phyloP scores from a whole-genome alignment of 2,329 filamentous ascomycete genomes.

The Orbilia quercus region DNA sequence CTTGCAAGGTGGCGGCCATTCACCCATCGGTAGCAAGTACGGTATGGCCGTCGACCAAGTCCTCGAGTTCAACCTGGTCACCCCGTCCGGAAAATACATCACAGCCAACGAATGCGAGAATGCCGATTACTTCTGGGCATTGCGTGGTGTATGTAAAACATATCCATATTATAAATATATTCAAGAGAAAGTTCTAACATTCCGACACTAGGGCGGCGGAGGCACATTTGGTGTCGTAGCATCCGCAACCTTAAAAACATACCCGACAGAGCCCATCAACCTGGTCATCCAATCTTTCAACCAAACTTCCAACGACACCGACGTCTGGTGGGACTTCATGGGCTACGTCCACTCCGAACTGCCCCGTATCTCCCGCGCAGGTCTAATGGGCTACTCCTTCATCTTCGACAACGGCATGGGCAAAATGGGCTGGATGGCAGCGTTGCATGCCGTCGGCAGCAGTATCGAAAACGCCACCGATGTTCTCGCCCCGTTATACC shows the following conservation, averaged over 20 bases:
- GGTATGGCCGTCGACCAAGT: constrained; percentile 63
- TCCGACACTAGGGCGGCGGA: constrained; percentile 65
- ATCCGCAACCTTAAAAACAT: constrained; percentile 64
- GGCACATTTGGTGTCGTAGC: constrained; percentile 66
- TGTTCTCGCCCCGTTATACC: constrained; percentile 22
- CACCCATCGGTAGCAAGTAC: constrained; percentile 62
- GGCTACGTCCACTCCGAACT: constrained; percentile 64
- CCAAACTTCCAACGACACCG: constrained; percentile 61
- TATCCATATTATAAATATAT: background rate
- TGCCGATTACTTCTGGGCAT: constrained; percentile 66
- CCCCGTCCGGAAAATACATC: constrained; percentile 60
- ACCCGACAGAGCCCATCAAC: constrained; percentile 61
- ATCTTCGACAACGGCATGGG: constrained; percentile 59
- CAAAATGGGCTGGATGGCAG: constrained; percentile 9
- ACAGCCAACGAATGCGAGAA: constrained; percentile 63
- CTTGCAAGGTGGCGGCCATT: constrained; percentile 63
- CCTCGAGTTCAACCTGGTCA: constrained; percentile 62
- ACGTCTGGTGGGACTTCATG: constrained; percentile 63
- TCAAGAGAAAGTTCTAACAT: background rate
- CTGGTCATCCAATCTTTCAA: constrained; percentile 61
- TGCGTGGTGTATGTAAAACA: constrained; percentile 63
- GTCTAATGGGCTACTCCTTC: constrained; percentile 63
- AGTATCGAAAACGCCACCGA: constrained; percentile 19
- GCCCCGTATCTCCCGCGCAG: constrained; percentile 65
- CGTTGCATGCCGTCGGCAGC: constrained; percentile 24